Base-by-base conservation (phyloP, 495 filamentous ascomycete species). In the Aspergillus affinis region DNA sequence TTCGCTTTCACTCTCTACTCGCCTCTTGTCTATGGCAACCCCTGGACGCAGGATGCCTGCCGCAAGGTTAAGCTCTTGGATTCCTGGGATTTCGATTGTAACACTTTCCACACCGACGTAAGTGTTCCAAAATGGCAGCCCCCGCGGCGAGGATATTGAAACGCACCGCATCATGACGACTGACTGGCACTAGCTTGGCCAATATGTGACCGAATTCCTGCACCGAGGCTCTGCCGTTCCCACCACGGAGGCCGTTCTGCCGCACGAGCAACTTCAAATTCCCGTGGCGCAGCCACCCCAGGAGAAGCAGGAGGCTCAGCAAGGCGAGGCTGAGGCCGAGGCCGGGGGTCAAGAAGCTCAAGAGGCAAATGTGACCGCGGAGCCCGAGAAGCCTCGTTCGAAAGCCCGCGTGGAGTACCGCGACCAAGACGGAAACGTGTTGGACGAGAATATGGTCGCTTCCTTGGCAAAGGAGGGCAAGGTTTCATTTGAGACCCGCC, bases 61-160 rank as follows among this genome's bases (percentile, higher is more conserved):
- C 86, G 85, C 45, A 84, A 83, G 55, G 89, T 96, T 57, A 97
- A 97, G 79, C 80, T 98, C 12, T 86, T 98, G 67, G 78, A 82
- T 55, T 85, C 85, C 13, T 98, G 94, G 94, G 94, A 98, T 70
- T 98, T 91, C 80, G 94, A 98, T 73, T 98, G 94, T 81, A 93
- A 93, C 69, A 91, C 81, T 61, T 98, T 98, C 80, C 79, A 89
- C 67, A 87, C 86, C 65, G 86, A 86, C 72, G 93, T 96, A 88
- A 91, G 90, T 87, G 57, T 63, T 70, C 67, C 70, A 58, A 58
- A 62, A 65, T 75, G 69, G 70, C 58, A 59, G 20, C 70, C 72
- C 66, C 70, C 71, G 17, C 69, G 61, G 50, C 67, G 73, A 65
- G 69, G 66, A 48, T 65, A 58, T 58, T 75, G 69, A 70, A 70